Conservation (phyloP, 345 rosid genomes). For the Dipteronia sinensis region DNA sequence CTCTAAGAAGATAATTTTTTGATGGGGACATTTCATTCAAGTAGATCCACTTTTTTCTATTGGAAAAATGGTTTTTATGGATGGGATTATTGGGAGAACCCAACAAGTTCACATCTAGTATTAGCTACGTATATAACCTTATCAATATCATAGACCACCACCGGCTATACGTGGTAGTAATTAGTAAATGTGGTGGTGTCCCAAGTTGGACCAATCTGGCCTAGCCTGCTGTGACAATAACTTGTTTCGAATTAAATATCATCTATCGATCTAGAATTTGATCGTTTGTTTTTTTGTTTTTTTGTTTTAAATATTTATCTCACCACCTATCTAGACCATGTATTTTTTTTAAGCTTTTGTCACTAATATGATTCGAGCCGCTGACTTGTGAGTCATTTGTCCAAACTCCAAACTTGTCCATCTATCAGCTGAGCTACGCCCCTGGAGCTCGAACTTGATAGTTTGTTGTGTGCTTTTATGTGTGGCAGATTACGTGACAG, state of each 20-base stretch:
- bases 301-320: no score
- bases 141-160: neutral
- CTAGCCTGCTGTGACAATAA: neutral
- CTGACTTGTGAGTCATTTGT: no score
- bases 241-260: neutral
- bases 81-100: no score
- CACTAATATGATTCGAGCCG: no score
- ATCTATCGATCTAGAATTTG: no score
- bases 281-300: no score
- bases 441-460: neutral
- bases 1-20: neutral
- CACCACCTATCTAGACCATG: no score
- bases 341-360: no score
- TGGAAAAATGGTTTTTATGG: no score
- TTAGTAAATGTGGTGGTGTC: neutral
- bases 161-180: neutral
- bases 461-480: neutral
- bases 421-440: no score
- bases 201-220: neutral
- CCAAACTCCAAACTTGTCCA: no score
- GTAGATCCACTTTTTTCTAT: no score
- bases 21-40: slow-evolving; percentile 3
- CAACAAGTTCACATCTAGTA: neutral
- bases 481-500: neutral
- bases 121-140: neutral